Conservation (phyloP, 768 basidiomycete species). For the Boletus eberwhitei region DNA sequence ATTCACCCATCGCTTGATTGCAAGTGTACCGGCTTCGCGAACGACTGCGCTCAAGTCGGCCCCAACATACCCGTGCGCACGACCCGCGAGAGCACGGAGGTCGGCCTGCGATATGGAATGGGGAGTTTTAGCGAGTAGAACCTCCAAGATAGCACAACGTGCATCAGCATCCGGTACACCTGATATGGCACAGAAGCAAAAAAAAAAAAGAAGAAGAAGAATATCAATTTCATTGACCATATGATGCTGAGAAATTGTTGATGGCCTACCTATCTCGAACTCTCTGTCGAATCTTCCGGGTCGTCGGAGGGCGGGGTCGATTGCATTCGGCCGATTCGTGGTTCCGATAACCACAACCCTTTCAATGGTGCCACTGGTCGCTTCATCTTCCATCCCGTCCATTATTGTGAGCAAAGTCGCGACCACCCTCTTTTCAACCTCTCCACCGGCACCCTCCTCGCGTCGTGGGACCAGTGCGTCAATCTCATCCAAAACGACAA, state of each 20-base stretch:
- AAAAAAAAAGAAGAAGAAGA: background rate
- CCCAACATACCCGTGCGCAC: conserved; percentile 95
- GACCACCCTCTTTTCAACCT: conserved; percentile 95
- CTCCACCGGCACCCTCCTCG: conserved; percentile 87
- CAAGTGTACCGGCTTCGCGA: conserved; percentile 86
- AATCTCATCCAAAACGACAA: conserved; percentile 93
- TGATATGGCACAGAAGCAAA: conserved; percentile 28
- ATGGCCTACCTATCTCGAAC: conserved; percentile 79
- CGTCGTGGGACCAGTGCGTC: conserved; percentile 91
- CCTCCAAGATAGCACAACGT: conserved; percentile 81
- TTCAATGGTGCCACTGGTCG: conserved; percentile 36
- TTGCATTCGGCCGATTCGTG: conserved; percentile 92
- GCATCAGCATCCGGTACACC: conserved; percentile 88
- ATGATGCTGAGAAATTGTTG: background rate
- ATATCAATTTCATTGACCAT: background rate
- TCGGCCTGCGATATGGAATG: conserved; percentile 60
- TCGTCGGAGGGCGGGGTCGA: conserved; percentile 86
- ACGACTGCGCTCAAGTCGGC: conserved; percentile 92
- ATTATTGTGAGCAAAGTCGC: conserved; percentile 92
- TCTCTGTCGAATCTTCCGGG: conserved; percentile 94
- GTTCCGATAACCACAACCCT: conserved; percentile 94
- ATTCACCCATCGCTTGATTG: conserved; percentile 80
- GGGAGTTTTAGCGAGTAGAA: conserved; percentile 78
- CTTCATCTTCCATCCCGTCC: conserved; percentile 75
- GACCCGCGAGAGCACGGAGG: conserved; percentile 63